Conservation (phyloP, 2,329 filamentous ascomycete species). For the Westerdykella ornata region DNA sequence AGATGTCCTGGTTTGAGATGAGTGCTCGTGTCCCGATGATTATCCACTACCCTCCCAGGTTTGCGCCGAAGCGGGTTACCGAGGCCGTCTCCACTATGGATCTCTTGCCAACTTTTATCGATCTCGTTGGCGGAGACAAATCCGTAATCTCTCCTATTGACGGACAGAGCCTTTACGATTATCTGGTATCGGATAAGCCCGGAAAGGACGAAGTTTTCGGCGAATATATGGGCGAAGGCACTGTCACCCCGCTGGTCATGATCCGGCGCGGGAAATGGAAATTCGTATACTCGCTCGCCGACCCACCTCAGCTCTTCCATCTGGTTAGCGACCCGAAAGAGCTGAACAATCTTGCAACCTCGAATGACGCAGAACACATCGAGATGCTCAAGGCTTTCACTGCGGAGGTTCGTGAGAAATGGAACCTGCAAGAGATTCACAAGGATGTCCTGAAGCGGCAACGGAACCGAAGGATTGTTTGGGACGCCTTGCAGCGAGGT, state of each 20-base stretch:
- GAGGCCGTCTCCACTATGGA: constrained; percentile 89
- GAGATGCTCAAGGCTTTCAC: constrained; percentile 56
- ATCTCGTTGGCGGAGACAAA: constrained; percentile 67
- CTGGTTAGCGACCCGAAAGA: constrained; percentile 68
- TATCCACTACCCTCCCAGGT: constrained; percentile 70
- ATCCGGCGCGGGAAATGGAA: constrained; percentile 87
- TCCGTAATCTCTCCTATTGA: constrained; percentile 73
- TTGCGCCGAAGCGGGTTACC: constrained; percentile 66
- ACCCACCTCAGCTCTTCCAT: constrained; percentile 80
- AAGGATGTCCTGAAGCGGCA: constrained; percentile 68
- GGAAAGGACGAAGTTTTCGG: constrained; percentile 83
- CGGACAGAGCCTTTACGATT: constrained; percentile 59
- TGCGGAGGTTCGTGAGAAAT: constrained; percentile 64
- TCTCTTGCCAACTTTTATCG: constrained; percentile 80
- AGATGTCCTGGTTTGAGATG: constrained; percentile 94
- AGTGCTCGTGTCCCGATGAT: constrained; percentile 85
- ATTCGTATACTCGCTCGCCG: constrained; percentile 77
- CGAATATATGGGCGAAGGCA: constrained; percentile 92
- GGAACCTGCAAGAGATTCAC: constrained; percentile 76
- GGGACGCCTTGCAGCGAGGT: constrained; percentile 66
- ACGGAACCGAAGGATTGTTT: constrained; percentile 70
- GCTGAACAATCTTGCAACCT: constrained; percentile 60
- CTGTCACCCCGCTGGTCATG: constrained; percentile 85
- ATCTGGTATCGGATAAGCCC: constrained; percentile 38
- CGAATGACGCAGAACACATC: constrained; percentile 34